Evolutionary conservation across 306 rosid species (phyloP), one percentile per base, ranked within the genome.

Genomic region (Bauhinia variegata): DNA sequence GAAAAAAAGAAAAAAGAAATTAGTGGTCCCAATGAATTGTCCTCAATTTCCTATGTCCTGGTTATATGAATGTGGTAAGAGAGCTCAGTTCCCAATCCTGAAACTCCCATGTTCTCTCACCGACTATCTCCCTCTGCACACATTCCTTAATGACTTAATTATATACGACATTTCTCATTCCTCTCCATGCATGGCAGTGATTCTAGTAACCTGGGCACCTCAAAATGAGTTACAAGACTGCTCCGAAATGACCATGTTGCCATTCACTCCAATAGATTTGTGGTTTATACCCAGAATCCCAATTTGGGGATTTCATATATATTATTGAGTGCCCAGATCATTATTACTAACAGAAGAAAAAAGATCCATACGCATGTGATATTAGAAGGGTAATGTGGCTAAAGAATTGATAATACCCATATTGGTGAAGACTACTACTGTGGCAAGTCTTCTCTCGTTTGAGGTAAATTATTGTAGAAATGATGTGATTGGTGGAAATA

Each of bases 71-170:
- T 67, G 56, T 61, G 72, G 75, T 16, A 71, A 71, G 61, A 51
- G 75, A 51, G 78, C 73, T 67, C 81, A 50, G 66, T 76, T 80
- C 76, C 81, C 75, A 75, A 80, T 49, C 54, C 75, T 68, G 32
- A 65, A 70, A 75, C 74, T 80, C 82, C 75, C 78, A 74, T 83
- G 80, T 77, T 84, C 77, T 75, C 72, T 72, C 82, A 85, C 85
- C 74, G 64, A 72, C 80, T 71, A 68, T 67, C 32, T 53, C 61
- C 55, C 44, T 38, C 68, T 72, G 80, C 75, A 55, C 79, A 78
- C 75, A 80, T 84, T 88, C 89, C 83, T 68, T 70, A 48, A 32
- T 51, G 72, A 43, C 44, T 63, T 62, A 47, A 65, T 77, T 64
- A 8, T 52, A 47, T 11, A 42, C 57, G 49, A 63, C 51, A 72